Evolutionary conservation across 768 basidiomycete genomes (phyloP), one percentile per base, ranked within the genome.

Genomic region (Leccinum broughii): DNA sequence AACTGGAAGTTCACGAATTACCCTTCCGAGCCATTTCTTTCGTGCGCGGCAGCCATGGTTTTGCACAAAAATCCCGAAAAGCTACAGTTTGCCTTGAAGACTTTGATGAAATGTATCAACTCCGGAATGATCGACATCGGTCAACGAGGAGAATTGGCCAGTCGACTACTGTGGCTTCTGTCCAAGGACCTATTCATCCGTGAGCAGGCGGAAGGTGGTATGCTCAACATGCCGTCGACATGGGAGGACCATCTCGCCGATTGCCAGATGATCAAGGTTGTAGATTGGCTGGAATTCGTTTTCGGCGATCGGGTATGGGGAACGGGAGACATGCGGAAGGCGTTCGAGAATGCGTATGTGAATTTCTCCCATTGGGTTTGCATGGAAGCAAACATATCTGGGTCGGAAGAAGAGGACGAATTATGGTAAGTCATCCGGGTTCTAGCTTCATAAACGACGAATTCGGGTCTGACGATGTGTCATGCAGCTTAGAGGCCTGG

Each of bases 21-120:
- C 46, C 61, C 68, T 15, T 67, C 62, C 17, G 66, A 69, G n/a
- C 58, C 66, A 5, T 14, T 67, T 11, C 14, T 68, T 15, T 68
- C 64, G 3, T 66, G 53, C 15, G 50, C 55, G 14, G 60, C 64
- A 0, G 62, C 62, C 15, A 15, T 3, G 7, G 5, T 41, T 11
- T 32, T 62, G 10, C 64, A 67, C 8, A 2, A 0, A 10, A 5
- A 9, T 2, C 46, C 54, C 4, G n/a, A 11, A 20, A 20, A 5
- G 1, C 20, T 58, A 14, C 9, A 15, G 4, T 0, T 1, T 1
- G 37, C 50, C 6, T 37, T 54, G 37, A 3, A 0, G 5, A 56
- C 32, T 6, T 11, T 59, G 0, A 11, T 35, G n/a, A 28, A 14
- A 0, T 41, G 17, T 4, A 39, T 66, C 26, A 54, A 63, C 34